Evolutionary conservation across 2,329 filamentous ascomycete genomes (phyloP).

Genomic region (Trichoderma koningii): DNA sequence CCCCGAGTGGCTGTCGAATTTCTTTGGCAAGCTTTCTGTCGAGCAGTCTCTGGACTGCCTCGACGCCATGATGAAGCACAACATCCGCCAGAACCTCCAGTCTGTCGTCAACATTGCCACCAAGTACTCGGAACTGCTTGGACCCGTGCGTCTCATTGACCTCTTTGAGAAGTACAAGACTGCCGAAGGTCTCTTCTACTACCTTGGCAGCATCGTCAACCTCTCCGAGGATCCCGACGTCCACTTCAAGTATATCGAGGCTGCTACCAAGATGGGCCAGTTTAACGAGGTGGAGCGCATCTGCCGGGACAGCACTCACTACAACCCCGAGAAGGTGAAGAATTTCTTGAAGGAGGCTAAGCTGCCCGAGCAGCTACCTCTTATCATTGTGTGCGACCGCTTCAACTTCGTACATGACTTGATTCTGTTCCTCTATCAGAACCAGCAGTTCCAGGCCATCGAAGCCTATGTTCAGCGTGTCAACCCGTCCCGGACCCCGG

Average conservation of each 20-base stretch:
- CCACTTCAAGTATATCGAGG: constrained; percentile 99
- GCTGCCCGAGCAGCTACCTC: constrained; percentile 85
- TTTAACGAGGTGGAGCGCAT: constrained; percentile 96
- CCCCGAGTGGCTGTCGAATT: constrained; percentile 86
- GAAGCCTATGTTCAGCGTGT: constrained; percentile 97
- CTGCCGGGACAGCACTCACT: constrained; percentile 87
- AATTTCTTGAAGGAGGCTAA: constrained; percentile 98
- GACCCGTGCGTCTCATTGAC: constrained; percentile 83
- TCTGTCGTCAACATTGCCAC: constrained; percentile 93
- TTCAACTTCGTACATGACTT: constrained; percentile 98
- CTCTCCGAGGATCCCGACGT: constrained; percentile 93
- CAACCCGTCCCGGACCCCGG: constrained; percentile 86
- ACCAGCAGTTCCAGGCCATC: constrained; percentile 98
- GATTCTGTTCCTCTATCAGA: constrained; percentile 96
- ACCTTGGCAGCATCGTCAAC: constrained; percentile 96
- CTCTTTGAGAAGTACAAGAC: constrained; percentile 98
- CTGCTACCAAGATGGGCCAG: constrained; percentile 90
- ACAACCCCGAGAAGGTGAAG: constrained; percentile 94
- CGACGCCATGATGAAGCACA: constrained; percentile 93
- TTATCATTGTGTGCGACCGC: constrained; percentile 99
- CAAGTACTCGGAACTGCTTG: constrained; percentile 95
- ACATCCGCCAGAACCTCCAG: constrained; percentile 96
- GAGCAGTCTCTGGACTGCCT: constrained; percentile 93
- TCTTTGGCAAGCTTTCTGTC: constrained; percentile 92
- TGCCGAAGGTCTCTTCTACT: constrained; percentile 95